Conservation (phyloP, 148 eudicot genomes). For the Chenopodium berlandieri region DNA sequence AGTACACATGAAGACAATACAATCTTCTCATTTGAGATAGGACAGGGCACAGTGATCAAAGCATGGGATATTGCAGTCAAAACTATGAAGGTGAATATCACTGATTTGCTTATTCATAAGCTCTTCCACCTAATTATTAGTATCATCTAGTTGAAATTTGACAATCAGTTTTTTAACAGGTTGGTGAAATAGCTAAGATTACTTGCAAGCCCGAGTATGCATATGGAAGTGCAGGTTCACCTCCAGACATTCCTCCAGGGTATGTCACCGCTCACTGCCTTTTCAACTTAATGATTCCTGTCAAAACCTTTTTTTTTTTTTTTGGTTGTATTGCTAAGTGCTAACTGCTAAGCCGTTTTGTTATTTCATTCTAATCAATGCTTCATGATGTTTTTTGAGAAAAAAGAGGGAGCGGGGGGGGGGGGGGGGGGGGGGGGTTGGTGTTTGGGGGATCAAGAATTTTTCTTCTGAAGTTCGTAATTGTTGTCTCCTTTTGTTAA, state of each 20-base stretch:
- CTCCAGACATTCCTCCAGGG: constrained; percentile 94
- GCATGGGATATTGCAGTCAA: constrained; percentile 91
- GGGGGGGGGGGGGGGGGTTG: not conserved
- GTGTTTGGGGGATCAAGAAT: not conserved
- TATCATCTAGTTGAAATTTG: not conserved
- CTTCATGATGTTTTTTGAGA: not conserved
- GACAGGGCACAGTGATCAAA: constrained; percentile 81
- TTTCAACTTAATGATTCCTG: not conserved
- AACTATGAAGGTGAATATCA: constrained; percentile 74
- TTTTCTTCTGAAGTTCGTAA: not conserved
- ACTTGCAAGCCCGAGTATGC: constrained; percentile 97
- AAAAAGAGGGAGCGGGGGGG: not conserved
- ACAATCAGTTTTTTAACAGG: constrained; percentile 40
- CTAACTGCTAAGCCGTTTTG: not conserved
- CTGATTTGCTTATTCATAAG: not conserved
- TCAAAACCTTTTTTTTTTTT: not conserved
- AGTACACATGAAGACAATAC: constrained; percentile 90
- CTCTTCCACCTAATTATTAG: not conserved
- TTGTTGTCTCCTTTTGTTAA: not conserved
- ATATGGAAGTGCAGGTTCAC: constrained; percentile 96
- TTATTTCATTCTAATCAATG: not conserved
- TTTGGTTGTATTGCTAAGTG: not conserved
- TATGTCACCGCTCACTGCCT: constrained; percentile 27
- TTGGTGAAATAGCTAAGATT: constrained; percentile 86
- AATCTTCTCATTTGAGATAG: constrained; percentile 84